A percentile compares a stretch with the other conserved stretches of the same genome.
Conservation (phyloP, 257 asterid genomes). For the Salvia hispanica region DNA sequence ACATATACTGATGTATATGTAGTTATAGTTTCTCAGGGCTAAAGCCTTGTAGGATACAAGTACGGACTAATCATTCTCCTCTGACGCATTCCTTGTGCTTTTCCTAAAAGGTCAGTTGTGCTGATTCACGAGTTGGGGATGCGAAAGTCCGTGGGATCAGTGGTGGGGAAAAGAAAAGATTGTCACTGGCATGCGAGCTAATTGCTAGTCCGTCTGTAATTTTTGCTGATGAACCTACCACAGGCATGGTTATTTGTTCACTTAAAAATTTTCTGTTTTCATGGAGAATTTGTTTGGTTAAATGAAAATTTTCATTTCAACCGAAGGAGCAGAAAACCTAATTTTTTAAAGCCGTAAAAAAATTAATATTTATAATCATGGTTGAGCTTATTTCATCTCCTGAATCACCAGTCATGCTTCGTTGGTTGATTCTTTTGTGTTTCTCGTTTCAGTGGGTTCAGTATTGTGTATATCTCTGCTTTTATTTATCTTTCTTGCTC, state of each 20-base stretch:
- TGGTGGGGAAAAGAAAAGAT: constrained; percentile 97
- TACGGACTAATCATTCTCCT: constrained; percentile 27
- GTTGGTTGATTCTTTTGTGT: constrained; percentile 10
- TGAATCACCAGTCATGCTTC: constrained; percentile 19
- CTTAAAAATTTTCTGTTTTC: constrained; percentile 11
- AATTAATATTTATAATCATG: constrained; percentile 2
- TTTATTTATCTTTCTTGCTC: constrained; percentile 10
- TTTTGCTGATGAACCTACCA: constrained; percentile 97
- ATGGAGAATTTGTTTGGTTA: constrained; percentile 13
- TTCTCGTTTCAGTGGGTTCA: constrained; percentile 8
- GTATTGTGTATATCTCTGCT: background rate
- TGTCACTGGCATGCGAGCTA: constrained; percentile 94
- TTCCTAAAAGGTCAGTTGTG: constrained; percentile 74
- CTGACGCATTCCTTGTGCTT: constrained; percentile 31
- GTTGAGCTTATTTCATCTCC: constrained; percentile 1
- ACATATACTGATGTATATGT: too few species aligned
- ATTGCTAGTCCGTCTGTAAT: constrained; percentile 98
- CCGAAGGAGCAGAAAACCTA: constrained; percentile 6
- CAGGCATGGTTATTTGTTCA: constrained; percentile 56
- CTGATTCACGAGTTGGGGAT: constrained; percentile 95
- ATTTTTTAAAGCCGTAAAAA: constrained; percentile 23
- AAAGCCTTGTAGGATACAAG: background rate
- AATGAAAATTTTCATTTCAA: constrained; percentile 9
- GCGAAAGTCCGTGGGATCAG: constrained; percentile 96
- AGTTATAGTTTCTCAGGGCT: background rate